Evolutionary conservation across 192 early-diverging fungal species (phyloP), one percentile per base, ranked within the genome.

Genomic region (Mortierella alpina): DNA sequence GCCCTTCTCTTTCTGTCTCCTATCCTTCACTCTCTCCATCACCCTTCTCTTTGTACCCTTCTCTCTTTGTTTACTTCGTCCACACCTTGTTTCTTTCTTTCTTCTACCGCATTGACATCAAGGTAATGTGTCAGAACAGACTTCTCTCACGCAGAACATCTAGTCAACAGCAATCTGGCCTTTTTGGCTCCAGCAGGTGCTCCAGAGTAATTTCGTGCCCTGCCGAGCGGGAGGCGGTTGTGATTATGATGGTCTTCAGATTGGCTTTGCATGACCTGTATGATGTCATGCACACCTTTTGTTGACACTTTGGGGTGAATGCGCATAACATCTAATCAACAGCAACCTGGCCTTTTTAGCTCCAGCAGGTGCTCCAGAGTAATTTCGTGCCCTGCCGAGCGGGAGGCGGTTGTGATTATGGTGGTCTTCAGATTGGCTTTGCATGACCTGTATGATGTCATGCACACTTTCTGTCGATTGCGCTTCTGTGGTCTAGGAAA

Each of bases 351-450:
- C 63, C 48, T 65, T 53, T 61, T 65, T 63, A 63, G 39, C 50
- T 65, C 63, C 63, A 65, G 63, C 63, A 65, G 63, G 63, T 65
- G 63, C 63, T 65, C 63, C 23, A 65, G 62, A 52, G 61, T 65
- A 65, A 65, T 51, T 65, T 65, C 63, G 63, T 53, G 60, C 46
- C 60, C 60, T 63, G 46, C 60, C 60, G 46, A 49, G 47, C 22
- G 60, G 60, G 44, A 22, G 60, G 63, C 20, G 48, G 51, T 65
- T 50, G 49, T 53, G 48, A 65, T 65, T 65, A 65, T 42, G 63
- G 40, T 65, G 63, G 49, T 65, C 49, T 65, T 65, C 63, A 65
- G 63, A 53, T 53, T 65, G 63, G 63, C 63, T 65, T 65, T 65
- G 63, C 48, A 65, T 65, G 63, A 40, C 51, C 5, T 65, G 50